phyloP scores from a whole-genome alignment of 2,329 filamentous ascomycete genomes.

The Seiridium unicorne region DNA sequence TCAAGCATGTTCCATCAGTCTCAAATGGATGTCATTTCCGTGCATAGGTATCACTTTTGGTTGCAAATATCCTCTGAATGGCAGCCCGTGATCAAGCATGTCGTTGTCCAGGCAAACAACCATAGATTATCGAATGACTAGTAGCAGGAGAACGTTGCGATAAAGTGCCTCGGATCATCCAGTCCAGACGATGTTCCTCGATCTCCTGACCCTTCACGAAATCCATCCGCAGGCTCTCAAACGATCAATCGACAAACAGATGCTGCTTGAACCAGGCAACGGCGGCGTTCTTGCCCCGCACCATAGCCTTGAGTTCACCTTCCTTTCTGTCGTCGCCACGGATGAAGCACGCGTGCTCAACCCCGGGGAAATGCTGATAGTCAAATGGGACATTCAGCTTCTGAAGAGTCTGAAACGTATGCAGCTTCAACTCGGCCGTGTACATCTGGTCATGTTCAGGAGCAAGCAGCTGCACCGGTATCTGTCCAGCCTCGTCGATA shows the following conservation, averaged over 20 bases:
- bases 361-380: slow-evolving; percentile 49
- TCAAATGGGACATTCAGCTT: slow-evolving; percentile 39
- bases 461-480: slow-evolving; percentile 41
- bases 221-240: not conserved
- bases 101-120: too few species aligned
- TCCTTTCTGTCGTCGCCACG: slow-evolving; percentile 37
- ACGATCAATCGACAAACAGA: slow-evolving; percentile 5
- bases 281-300: slow-evolving; percentile 43
- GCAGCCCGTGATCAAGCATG: too few species aligned
- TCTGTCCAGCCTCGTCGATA: slow-evolving; percentile 35
- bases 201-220: too few species aligned
- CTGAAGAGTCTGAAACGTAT: slow-evolving; percentile 36
- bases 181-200: too few species aligned
- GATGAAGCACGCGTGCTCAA: slow-evolving; percentile 43
- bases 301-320: slow-evolving; percentile 42
- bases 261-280: slow-evolving; percentile 41
- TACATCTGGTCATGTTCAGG: slow-evolving; percentile 40
- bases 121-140: too few species aligned
- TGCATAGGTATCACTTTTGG: too few species aligned
- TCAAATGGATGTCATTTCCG: too few species aligned
- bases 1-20: too few species aligned
- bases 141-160: too few species aligned
- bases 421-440: slow-evolving; percentile 42
- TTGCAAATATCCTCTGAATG: too few species aligned
- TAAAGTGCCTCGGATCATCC: too few species aligned